phyloP scores from a whole-genome alignment of 2,329 filamentous ascomycete genomes.

The Apiospora hydei region DNA sequence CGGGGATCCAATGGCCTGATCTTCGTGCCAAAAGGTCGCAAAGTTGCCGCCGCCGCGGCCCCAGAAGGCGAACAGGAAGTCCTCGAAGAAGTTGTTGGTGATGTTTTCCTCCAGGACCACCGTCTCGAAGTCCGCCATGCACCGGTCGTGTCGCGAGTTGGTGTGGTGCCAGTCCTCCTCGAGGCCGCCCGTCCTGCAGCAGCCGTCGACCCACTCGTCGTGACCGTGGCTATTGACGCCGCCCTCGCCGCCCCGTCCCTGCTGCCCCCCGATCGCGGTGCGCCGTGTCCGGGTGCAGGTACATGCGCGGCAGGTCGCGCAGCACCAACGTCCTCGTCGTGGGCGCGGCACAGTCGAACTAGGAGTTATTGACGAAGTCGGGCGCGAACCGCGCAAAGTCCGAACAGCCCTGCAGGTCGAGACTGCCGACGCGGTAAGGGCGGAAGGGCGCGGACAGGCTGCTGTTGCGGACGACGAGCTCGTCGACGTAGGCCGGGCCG shows the following conservation, averaged over 20 bases:
- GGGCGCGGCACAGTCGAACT: too few relatives aligned
- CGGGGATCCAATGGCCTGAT: too few relatives aligned
- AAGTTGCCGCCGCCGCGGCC: not conserved
- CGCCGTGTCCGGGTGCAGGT: conserved; percentile 17
- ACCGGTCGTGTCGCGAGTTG: not conserved
- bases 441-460: too few relatives aligned
- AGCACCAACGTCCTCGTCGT: not conserved
- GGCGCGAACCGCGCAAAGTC: too few relatives aligned
- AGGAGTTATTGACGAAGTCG: too few relatives aligned
- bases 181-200: not conserved
- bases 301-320: not conserved
- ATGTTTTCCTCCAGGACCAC: conserved; percentile 12
- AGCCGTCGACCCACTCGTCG: not conserved
- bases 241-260: too few relatives aligned
- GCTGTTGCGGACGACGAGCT: too few relatives aligned
- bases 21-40: not conserved
- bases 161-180: not conserved
- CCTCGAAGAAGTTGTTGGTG: conserved; percentile 23
- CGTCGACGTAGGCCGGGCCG: not conserved
- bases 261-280: not conserved
- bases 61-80: conserved; percentile 22
- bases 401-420: too few relatives aligned
- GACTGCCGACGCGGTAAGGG: too few relatives aligned
- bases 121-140: conserved; percentile 7
- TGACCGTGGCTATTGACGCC: not conserved